Conservation (phyloP, 2,329 filamentous ascomycete species). For the Pseudocercospora eumusae region DNA sequence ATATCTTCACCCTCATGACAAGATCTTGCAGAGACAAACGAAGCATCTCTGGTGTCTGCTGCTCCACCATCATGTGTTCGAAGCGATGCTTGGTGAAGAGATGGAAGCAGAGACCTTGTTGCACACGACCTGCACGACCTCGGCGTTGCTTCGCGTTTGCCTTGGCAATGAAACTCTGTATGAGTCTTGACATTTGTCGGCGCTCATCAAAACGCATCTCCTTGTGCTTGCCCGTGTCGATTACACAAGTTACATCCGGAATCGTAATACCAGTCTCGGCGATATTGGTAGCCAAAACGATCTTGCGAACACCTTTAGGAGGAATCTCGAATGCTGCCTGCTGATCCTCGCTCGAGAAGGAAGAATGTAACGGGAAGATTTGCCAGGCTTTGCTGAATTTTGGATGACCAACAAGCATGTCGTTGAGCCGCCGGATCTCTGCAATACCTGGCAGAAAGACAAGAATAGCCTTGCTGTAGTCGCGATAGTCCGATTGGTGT, state of each 20-base stretch:
- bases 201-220: conserved; percentile 97
- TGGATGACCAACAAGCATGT: conserved; percentile 75
- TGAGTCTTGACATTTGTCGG: conserved; percentile 82
- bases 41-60: conserved; percentile 96
- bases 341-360: conserved; percentile 93
- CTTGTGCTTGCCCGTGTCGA: conserved; percentile 94
- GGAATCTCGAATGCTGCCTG: conserved; percentile 89
- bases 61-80: conserved; percentile 79
- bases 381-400: conserved; percentile 77
- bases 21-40: conserved; percentile 91
- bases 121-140: conserved; percentile 91
- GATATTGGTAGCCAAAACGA: conserved; percentile 96
- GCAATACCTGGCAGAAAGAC: conserved; percentile 93
- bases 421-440: conserved; percentile 69
- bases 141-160: conserved; percentile 95
- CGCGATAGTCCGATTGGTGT: conserved; percentile 62
- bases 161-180: conserved; percentile 92
- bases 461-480: conserved; percentile 87
- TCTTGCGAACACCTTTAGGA: conserved; percentile 79
- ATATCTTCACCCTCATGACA: conserved; percentile 95
- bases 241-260: conserved; percentile 93
- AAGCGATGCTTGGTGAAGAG: conserved; percentile 89
- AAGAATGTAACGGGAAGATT: conserved; percentile 87
- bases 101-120: conserved; percentile 93
- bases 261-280: conserved; percentile 99